Evolutionary conservation across 108 stramenopile species (phyloP).

Genomic region (Conticribra guillardii): DNA sequence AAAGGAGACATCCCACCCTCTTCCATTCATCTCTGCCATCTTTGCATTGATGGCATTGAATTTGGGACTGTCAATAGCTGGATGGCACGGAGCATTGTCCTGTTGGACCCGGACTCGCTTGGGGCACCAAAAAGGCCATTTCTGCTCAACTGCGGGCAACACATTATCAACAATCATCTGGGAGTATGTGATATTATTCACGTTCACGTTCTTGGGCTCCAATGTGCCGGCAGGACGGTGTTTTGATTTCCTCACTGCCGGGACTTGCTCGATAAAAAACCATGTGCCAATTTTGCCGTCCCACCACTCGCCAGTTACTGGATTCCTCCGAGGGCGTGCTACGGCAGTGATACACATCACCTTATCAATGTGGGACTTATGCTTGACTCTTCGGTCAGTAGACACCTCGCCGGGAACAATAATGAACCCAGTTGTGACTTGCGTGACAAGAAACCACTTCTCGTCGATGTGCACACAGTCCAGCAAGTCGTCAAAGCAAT

Average conservation of each 20-base stretch:
- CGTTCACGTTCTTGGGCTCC: background rate
- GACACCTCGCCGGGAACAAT: constrained; percentile 6
- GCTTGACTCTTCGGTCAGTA: constrained; percentile 1
- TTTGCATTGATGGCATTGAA: constrained; percentile 4
- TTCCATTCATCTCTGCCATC: constrained; percentile 1
- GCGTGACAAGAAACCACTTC: constrained; percentile 21
- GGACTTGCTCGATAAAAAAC: background rate
- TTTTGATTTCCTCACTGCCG: background rate
- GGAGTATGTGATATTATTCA: background rate
- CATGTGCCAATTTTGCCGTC: constrained; percentile 15
- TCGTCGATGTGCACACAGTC: constrained; percentile 15
- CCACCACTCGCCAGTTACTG: constrained; percentile 11
- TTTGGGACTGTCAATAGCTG: too few relatives aligned
- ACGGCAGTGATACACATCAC: constrained; percentile 20
- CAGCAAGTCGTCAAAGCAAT: constrained; percentile 3
- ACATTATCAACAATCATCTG: background rate
- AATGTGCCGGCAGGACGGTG: background rate
- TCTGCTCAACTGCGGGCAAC: background rate
- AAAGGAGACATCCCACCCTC: background rate
- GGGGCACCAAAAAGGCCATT: constrained; percentile 15
- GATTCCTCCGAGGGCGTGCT: constrained; percentile 1
- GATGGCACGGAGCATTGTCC: too few relatives aligned
- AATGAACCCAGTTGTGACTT: background rate
- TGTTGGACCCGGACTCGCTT: constrained; percentile 5
- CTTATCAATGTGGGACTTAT: constrained; percentile 21